Percentiles rank a stretch among this genome's conserved stretches.
Conservation (phyloP, 2,329 filamentous ascomycete genomes). For the Clonostachys chloroleuca region DNA sequence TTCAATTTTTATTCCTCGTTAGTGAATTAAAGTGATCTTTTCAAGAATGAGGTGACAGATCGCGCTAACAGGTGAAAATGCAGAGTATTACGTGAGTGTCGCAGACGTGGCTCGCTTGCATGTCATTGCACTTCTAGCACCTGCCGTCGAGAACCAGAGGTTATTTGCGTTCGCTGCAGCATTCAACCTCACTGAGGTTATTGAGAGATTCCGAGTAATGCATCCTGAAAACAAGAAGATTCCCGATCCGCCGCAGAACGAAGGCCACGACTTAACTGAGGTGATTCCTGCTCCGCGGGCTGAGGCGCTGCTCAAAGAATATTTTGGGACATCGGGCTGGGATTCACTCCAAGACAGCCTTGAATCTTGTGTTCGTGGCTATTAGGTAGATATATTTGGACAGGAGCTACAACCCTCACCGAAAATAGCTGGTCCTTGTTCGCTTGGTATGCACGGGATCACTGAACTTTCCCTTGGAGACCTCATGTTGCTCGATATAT, state of each 20-base stretch:
- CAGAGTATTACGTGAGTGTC: slow-evolving; percentile 11
- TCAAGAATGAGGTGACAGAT: too few relatives aligned
- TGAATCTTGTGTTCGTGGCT: too few relatives aligned
- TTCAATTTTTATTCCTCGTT: too few relatives aligned
- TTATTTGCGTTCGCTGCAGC: background rate
- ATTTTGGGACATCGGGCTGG: background rate
- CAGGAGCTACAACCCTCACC: too few relatives aligned
- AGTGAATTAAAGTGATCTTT: too few relatives aligned
- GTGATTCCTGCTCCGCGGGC: background rate
- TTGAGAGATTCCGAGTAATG: background rate
- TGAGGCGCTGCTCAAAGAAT: background rate
- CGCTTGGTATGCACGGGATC: too few relatives aligned
- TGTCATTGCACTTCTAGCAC: slow-evolving; percentile 13
- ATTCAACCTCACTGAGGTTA: background rate
- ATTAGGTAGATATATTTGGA: too few relatives aligned
- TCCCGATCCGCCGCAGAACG: background rate
- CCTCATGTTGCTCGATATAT: too few relatives aligned
- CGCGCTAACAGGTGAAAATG: too few relatives aligned
- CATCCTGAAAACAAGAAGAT: background rate
- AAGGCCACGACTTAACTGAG: background rate
- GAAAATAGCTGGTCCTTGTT: too few relatives aligned
- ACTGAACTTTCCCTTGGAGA: too few relatives aligned
- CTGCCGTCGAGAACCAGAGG: slow-evolving; percentile 6
- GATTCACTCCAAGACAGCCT: background rate
- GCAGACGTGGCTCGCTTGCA: slow-evolving; percentile 15